These are phyloP conservation scores for Aureobasidium sp. DNA, from an alignment of 2,329 filamentous ascomycete genomes.

Conservation along the genomic window DNA sequence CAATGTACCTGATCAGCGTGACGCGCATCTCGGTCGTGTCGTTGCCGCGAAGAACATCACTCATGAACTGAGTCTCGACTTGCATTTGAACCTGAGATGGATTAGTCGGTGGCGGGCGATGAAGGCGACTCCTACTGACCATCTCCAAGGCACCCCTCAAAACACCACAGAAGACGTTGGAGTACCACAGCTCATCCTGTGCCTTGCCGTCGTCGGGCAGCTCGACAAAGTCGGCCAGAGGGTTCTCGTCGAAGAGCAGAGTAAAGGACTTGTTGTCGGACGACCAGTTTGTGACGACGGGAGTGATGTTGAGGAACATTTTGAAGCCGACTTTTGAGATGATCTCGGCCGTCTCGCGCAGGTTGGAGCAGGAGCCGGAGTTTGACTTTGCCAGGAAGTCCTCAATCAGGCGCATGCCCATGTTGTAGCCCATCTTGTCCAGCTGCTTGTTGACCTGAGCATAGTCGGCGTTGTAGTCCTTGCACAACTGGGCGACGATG, in stretches of 20 bases:
- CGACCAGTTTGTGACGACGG: constrained; percentile 90
- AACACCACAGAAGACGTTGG: constrained; percentile 91
- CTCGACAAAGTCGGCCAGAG: constrained; percentile 93
- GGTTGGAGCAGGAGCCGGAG: constrained; percentile 81
- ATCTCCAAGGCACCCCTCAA: constrained; percentile 88
- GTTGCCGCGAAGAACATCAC: constrained; percentile 83
- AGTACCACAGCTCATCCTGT: constrained; percentile 97
- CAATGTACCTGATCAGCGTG: constrained; percentile 84
- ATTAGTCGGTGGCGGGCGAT: background rate
- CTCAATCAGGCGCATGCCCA: constrained; percentile 88
- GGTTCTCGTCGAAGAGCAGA: constrained; percentile 92
- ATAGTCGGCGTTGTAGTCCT: constrained; percentile 92
- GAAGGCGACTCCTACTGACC: constrained; percentile 44
- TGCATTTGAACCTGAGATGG: constrained; percentile 77
- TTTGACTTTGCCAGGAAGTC: constrained; percentile 96
- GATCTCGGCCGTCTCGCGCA: constrained; percentile 93
- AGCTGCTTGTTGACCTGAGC: constrained; percentile 93
- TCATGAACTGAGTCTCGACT: constrained; percentile 93
- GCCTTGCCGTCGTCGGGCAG: constrained; percentile 90
- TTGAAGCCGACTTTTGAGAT: constrained; percentile 98
- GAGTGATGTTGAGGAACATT: constrained; percentile 95
- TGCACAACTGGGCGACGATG: constrained; percentile 91
- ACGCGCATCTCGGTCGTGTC: constrained; percentile 97
- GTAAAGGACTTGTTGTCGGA: constrained; percentile 95
- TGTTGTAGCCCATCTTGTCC: constrained; percentile 99